Evolutionary conservation across 2,329 filamentous ascomycete species (phyloP), one percentile per base, ranked within the genome.

Genomic region (Diaporthe helianthi): DNA sequence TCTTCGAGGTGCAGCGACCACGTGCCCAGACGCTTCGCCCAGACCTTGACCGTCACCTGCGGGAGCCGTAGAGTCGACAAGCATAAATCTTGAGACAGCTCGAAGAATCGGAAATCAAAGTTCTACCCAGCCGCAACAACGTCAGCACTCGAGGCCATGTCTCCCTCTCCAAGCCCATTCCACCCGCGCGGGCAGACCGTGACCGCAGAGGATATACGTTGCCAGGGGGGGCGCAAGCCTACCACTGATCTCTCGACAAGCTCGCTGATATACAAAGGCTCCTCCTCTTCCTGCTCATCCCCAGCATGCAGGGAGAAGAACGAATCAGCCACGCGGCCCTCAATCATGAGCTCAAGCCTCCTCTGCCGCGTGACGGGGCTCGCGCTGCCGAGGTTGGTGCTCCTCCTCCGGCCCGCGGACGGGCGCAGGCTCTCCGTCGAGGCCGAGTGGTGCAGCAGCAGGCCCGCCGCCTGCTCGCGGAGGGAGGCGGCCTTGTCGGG

Each of bases 231-330:
- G 51, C 33, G 12, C 19, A 4, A 24, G 8, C 46, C 26, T 80
- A 87, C 85, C 80, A 93, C 94, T n/a, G 92, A 90, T 75, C 89
- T 89, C 74, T 92, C 87, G 33, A 90, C 87, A 26, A 92, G 84
- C 80, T 98, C 95, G 76, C 94, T 97, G 75, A 97, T 88, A 78
- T 98, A 98, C n/a, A 98, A 82, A 0, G 95, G 94, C 19, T 93
- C 90, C 55, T 85, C 80, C 64, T 89, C 80, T 4, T 82, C 87
- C 1, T 87, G 80, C 64, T 89, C 80, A 4, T 82, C 87, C 1
- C 87, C 82, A 54, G 90, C 87, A 78, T 98, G 94, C 64, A 98
- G 78, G 3, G 93, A 92, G 79, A 97, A 96, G 85, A 97, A 98
- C 19, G 91, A 90, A 80, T 98, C 92, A n/a, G 91, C 93, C 80